phyloP scores from a whole-genome alignment of 208 protist species.

The Trypanosoma melophagium region DNA sequence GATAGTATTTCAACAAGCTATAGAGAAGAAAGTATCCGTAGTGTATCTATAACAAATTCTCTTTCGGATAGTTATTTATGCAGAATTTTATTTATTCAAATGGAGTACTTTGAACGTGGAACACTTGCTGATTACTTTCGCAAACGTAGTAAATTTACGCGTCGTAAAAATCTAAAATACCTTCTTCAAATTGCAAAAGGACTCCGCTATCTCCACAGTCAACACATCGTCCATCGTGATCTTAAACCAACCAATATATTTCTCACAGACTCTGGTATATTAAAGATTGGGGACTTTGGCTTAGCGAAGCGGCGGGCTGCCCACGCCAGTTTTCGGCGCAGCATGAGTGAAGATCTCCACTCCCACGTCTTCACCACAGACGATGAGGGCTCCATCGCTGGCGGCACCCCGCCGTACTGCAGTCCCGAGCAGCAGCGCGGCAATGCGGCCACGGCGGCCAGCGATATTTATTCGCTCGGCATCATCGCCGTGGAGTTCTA shows the following conservation, averaged over 20 bases:
- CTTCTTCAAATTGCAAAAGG: slow-evolving; percentile 69
- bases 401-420: slow-evolving; percentile 74
- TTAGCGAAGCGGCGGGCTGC: slow-evolving; percentile 53
- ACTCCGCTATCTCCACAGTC: slow-evolving; percentile 66
- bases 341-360: slow-evolving; percentile 22
- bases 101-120: slow-evolving; percentile 79
- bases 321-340: not conserved
- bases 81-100: slow-evolving; percentile 84
- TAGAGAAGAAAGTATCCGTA: slow-evolving; percentile 16
- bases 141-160: slow-evolving; percentile 45
- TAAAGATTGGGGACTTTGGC: slow-evolving; percentile 90
- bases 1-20: slow-evolving; percentile 38
- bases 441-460: slow-evolving; percentile 34
- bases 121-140: slow-evolving; percentile 71
- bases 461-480: slow-evolving; percentile 81
- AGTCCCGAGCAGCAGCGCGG: slow-evolving; percentile 79
- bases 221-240: slow-evolving; percentile 81
- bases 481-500: slow-evolving; percentile 83
- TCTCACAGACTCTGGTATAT: slow-evolving; percentile 42
- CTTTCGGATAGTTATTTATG: slow-evolving; percentile 25
- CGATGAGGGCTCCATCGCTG: slow-evolving; percentile 50
- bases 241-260: slow-evolving; percentile 89
- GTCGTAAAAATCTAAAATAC: slow-evolving; percentile 62
- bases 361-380: slow-evolving; percentile 35
- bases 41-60: not conserved